Conservation (phyloP, 257 asterid species). For the Handroanthus guayacan region DNA sequence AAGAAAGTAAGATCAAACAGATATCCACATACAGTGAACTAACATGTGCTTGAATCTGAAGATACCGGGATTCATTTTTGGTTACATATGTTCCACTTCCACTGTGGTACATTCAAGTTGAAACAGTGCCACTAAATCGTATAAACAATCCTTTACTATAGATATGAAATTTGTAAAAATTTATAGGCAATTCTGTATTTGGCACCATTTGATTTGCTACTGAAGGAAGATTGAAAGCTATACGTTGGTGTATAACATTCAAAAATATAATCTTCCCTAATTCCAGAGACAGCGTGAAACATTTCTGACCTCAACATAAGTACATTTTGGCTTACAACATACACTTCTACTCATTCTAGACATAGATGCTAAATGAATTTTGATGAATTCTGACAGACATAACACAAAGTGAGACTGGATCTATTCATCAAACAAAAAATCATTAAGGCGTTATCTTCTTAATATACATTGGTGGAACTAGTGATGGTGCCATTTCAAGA, state of each 20-base stretch:
- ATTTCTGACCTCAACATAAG: background rate
- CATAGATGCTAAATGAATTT: background rate
- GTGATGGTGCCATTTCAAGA: background rate
- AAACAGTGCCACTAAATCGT: background rate
- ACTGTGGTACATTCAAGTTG: background rate
- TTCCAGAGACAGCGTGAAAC: background rate
- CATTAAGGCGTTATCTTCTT: background rate
- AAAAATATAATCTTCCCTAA: background rate
- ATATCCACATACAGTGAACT: constrained; percentile 4
- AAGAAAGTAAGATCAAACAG: constrained; percentile 21
- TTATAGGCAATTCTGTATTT: background rate
- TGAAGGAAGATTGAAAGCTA: background rate
- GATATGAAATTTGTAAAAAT: background rate
- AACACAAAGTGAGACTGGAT: background rate
- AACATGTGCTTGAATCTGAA: constrained; percentile 5
- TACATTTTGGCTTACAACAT: background rate
- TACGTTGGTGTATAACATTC: background rate
- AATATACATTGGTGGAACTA: background rate
- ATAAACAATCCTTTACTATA: background rate
- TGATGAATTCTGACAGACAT: background rate
- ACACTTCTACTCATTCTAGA: constrained; percentile 3
- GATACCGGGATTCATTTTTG: background rate
- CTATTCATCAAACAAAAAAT: background rate
- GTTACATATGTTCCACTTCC: background rate
- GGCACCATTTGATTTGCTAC: background rate